Evolutionary conservation across 805 yeast species (phyloP), one percentile per base, ranked within the genome.

Genomic region (Starmerella stigmatis): DNA sequence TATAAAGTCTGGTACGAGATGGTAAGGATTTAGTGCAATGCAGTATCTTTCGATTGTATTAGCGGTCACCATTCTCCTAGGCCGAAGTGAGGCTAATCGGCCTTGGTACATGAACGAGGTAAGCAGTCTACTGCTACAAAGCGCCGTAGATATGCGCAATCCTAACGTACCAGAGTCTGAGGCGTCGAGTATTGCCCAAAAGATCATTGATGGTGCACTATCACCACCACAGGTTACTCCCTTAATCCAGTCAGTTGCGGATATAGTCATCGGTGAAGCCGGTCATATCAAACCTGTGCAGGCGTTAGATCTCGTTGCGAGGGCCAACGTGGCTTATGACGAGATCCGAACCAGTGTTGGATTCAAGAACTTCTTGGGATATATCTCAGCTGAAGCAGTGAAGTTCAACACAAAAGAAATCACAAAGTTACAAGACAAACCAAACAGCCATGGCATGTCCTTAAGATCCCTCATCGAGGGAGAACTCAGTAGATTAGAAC

Each of bases 211-310:
- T 23, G 54, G 48, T 1, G 55, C 48, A 9, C 32, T 52, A 8
- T 32, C 50, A 5, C 51, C 50, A 4, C 56, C 56, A 10, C 56
- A 52, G 32, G 48, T 43, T n/a, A 46, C 54, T 2, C 35, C 22
- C 4, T 20, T 51, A 10, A 40, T 26, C 6, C 23, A 35, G 13
- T n/a, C 48, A 10, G 21, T 30, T 12, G 43, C 48, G 8, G 21
- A 19, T 6, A 34, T 39, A 15, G 13, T 51, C 10, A 34, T 43
- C 5, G 19, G 17, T 12, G 46, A 46, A n/a, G 53, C 51, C 22
- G 15, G 26, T 3, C 19, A 31, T n/a, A 23, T 47, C 13, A 42
- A 41, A 7, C 46, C 48, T 2, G 16, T 31, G 6, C 29, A 37
- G 3, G 34, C 38, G 1, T 20, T 43, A 33, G 15, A 34, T 15